phyloP scores from a whole-genome alignment of 2,329 filamentous ascomycete species.

The Stemphylium lycopersici region DNA sequence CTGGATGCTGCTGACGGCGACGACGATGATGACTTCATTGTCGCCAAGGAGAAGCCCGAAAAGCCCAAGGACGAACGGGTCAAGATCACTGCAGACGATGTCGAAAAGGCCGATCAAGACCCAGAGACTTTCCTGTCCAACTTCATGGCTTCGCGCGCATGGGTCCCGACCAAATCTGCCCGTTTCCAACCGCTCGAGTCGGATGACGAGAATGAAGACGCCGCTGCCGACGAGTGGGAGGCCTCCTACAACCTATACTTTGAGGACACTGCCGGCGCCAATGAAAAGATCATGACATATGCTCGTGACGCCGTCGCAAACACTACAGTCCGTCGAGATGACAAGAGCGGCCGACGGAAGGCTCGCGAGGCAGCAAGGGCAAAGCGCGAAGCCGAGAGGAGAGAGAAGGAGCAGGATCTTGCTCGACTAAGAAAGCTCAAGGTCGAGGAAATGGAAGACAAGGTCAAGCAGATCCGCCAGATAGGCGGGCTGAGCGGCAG shows the following conservation, averaged over 20 bases:
- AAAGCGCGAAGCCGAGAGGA: constrained; percentile 78
- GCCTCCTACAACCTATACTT: constrained; percentile 95
- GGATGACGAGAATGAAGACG: constrained; percentile 80
- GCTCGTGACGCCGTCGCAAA: constrained; percentile 83
- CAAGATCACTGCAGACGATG: constrained; percentile 58
- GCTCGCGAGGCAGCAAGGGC: constrained; percentile 78
- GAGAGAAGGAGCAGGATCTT: constrained; percentile 77
- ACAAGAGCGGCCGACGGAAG: constrained; percentile 76
- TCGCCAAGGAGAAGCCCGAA: constrained; percentile 66
- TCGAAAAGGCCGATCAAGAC: constrained; percentile 81
- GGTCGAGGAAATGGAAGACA: constrained; percentile 87
- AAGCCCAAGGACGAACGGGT: constrained; percentile 35
- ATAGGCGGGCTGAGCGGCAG: constrained; percentile 80
- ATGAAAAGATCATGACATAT: constrained; percentile 86
- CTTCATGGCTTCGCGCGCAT: constrained; percentile 90
- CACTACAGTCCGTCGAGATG: constrained; percentile 85
- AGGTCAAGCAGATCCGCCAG: constrained; percentile 85
- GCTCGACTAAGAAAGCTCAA: constrained; percentile 84
- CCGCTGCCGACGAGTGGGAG: constrained; percentile 84
- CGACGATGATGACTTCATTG: constrained; percentile 72
- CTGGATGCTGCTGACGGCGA: constrained; percentile 70
- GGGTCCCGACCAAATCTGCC: constrained; percentile 72
- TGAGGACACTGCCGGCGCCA: constrained; percentile 86
- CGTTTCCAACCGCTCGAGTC: constrained; percentile 86
- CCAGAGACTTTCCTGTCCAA: constrained; percentile 94